Evolutionary conservation across 2,329 filamentous ascomycete genomes (phyloP), one percentile per base, ranked within the genome.

Genomic region (Arthrocladium fulminans): DNA sequence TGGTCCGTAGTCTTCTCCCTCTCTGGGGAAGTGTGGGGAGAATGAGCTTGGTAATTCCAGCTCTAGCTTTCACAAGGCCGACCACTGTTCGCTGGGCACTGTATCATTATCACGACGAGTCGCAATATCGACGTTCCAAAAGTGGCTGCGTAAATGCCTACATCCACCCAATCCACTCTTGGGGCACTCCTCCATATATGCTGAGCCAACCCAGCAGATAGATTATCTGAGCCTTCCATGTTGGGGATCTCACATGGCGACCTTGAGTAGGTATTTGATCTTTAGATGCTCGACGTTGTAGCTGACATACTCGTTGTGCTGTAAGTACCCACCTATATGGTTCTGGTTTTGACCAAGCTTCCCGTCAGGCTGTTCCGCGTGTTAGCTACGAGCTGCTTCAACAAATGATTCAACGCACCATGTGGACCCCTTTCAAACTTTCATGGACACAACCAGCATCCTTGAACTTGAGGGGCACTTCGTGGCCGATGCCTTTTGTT

Each of bases 391-490:
- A 7, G 9, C n/a, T 7, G 23, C 15, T 3, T 38, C 13, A 6
- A 37, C 9, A 7, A 3, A 38, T 3, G 19, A 6, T 8, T 13
- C 9, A 24, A 42, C 45, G 20, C 15, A 48, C 67, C 61, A 94
- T 89, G 58, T 73, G 73, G 30, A 86, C 74, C 0, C 86, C 87
- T 49, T 76, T 69, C 38, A 94, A 68, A 2, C 74, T 73, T 2
- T 76, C 69, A 57, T 88, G 76, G 6, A 89, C 75, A 46, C 73
- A 76, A 2, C 68, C 68, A 0, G 85, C 87, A 63, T 94, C 86
- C 63, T 86, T 86, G 87, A 87, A 94, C 38, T 70, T 70, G n/a
- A 63, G 68, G 0, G 87, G 88, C 0, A 78, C 80, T 0, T 70
- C 81, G 3, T 45, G 55, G 2, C 88, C 88, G 61, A 79, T 73